Conservation (phyloP, 73 alveolate species). For the Paramecium biaurelia region DNA sequence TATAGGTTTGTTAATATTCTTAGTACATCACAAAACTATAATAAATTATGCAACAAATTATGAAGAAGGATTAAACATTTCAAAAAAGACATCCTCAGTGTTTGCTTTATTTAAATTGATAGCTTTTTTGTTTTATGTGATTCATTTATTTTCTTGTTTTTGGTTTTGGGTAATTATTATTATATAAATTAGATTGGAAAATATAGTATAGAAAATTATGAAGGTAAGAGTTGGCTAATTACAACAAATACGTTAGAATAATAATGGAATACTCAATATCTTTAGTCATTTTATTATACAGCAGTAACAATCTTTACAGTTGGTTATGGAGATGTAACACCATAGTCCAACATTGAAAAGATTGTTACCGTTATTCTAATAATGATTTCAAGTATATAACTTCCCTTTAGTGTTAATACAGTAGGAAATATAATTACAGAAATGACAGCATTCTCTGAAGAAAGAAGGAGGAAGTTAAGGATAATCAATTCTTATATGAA, state of each 20-base stretch:
- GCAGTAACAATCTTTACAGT: slow-evolving; percentile 79
- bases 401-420: slow-evolving; percentile 80
- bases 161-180: slow-evolving; percentile 22
- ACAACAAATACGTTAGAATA: neutral
- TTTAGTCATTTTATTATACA: slow-evolving; percentile 76
- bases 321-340: slow-evolving; percentile 79
- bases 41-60: slow-evolving; percentile 20
- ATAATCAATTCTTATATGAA: slow-evolving; percentile 65
- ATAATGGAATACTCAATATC: slow-evolving; percentile 43
- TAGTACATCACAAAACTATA: slow-evolving; percentile 11
- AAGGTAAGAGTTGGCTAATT: slow-evolving; percentile 62
- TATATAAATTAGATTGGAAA: neutral
- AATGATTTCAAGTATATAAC: slow-evolving; percentile 81
- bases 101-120: neutral
- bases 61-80: neutral
- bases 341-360: slow-evolving; percentile 61
- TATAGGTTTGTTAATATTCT: neutral
- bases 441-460: slow-evolving; percentile 64
- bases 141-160: slow-evolving; percentile 33
- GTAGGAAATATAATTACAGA: slow-evolving; percentile 70
- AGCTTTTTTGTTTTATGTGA: neutral
- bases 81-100: neutral
- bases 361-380: slow-evolving; percentile 66
- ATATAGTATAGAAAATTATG: slow-evolving; percentile 30
- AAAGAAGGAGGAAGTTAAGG: slow-evolving; percentile 69